Percentiles rank a stretch among this genome's conserved stretches.
Conservation (phyloP, 345 rosid species). For the Eucalyptus polyanthemos region DNA sequence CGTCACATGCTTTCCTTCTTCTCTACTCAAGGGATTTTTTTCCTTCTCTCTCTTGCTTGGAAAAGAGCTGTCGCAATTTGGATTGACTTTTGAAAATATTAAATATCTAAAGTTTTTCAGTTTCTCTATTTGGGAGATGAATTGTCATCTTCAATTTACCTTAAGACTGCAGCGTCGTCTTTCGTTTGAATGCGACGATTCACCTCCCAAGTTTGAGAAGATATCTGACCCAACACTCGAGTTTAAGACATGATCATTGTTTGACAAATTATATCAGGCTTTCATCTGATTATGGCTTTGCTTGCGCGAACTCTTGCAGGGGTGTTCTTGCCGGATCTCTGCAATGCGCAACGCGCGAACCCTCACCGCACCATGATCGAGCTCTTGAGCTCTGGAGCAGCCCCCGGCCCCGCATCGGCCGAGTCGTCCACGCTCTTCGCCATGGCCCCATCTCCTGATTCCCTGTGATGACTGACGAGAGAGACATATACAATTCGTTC, state of each 20-base stretch:
- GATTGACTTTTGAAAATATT: background rate
- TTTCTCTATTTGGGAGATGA: background rate
- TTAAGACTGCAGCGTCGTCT: background rate
- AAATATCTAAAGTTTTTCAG: background rate
- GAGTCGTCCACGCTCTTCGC: background rate
- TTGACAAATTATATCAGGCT: background rate
- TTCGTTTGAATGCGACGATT: background rate
- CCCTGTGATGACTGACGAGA: constrained; percentile 1
- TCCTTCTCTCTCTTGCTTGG: background rate
- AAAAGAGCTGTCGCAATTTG: background rate
- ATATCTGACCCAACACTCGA: background rate
- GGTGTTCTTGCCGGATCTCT: constrained; percentile 77
- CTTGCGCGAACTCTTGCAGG: constrained; percentile 28
- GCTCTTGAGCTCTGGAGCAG: constrained; percentile 51
- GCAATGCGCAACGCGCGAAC: constrained; percentile 46
- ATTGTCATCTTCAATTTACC: background rate
- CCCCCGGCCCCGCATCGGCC: constrained; percentile 28
- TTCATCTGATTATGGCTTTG: background rate
- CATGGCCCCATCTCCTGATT: constrained; percentile 20
- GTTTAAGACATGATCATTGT: background rate
- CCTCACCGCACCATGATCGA: constrained; percentile 78
- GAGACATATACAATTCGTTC: background rate
- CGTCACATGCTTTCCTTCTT: background rate
- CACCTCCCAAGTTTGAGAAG: background rate
- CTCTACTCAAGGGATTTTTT: background rate